Evolutionary conservation across 2,329 filamentous ascomycete species (phyloP).

Genomic region (Penicillium sp.): DNA sequence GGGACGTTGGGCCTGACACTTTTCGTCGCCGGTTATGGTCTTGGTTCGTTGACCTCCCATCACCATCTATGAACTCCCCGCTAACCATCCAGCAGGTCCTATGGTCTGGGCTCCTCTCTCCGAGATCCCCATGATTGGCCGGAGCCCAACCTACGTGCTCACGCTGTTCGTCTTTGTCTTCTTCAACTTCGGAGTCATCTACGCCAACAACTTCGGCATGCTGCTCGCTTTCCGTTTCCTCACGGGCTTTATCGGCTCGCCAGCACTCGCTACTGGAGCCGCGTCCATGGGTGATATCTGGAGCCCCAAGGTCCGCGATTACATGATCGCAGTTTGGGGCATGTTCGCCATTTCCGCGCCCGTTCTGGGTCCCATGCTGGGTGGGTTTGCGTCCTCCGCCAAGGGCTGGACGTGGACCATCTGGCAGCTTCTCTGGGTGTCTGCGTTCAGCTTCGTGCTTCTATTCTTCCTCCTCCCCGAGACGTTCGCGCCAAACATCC

Average conservation of each 20-base stretch:
- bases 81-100: conserved; percentile 36
- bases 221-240: conserved; percentile 54
- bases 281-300: conserved; percentile 48
- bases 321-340: conserved; percentile 60
- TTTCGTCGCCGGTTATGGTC: conserved; percentile 49
- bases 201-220: conserved; percentile 53
- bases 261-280: conserved; percentile 47
- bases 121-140: conserved; percentile 51
- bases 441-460: conserved; percentile 55
- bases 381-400: conserved; percentile 57
- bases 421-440: conserved; percentile 61
- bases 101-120: conserved; percentile 47
- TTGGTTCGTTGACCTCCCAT: conserved; percentile 20
- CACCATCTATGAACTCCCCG: not conserved
- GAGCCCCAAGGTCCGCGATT: conserved; percentile 46
- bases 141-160: conserved; percentile 50
- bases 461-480: conserved; percentile 33
- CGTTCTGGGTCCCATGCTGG: conserved; percentile 61
- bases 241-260: conserved; percentile 51
- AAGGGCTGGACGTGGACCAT: conserved; percentile 62
- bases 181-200: conserved; percentile 48
- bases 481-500: conserved; percentile 28
- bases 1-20: conserved; percentile 51
- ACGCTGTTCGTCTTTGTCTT: conserved; percentile 52
- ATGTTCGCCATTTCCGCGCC: conserved; percentile 45